phyloP scores from a whole-genome alignment of 176 grass and related monocot species.

The Tillandsia fasciculata region DNA sequence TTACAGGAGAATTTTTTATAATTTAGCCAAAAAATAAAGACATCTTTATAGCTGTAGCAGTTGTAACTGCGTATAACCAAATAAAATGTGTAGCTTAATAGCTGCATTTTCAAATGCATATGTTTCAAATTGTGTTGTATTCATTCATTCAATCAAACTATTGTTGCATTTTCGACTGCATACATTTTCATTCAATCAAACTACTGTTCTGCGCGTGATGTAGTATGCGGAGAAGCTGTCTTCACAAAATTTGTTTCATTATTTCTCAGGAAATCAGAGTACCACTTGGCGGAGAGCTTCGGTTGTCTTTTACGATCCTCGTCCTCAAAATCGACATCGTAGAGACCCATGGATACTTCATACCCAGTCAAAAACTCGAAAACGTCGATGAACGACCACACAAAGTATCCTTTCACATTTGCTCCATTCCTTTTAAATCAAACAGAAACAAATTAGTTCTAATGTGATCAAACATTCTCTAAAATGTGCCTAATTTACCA shows the following conservation, averaged over 20 bases:
- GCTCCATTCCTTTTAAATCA: conserved; percentile 35
- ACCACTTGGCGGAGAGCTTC: conserved; percentile 48
- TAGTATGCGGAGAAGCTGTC: neutral
- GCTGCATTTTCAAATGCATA: no score
- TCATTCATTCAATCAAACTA: no score
- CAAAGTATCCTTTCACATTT: conserved; percentile 58
- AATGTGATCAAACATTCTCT: neutral
- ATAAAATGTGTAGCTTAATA: no score
- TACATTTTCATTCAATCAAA: neutral
- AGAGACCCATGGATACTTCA: conserved; percentile 24
- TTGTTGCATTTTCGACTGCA: no score
- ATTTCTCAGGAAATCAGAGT: conserved; percentile 36
- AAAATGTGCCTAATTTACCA: neutral
- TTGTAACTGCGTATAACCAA: no score
- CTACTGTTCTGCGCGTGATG: conserved; percentile 8
- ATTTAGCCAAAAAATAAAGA: no score
- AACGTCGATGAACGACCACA: conserved; percentile 64
- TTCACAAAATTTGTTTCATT: conserved; percentile 16
- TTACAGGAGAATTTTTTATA: no score
- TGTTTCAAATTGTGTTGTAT: no score
- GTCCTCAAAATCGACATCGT: conserved; percentile 38
- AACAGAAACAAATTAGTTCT: neutral
- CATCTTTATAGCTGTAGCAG: no score
- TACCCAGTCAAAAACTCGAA: conserved; percentile 49
- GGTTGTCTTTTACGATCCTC: conserved; percentile 29